These are phyloP conservation scores for Floccularia luteovirens DNA, from an alignment of 768 basidiomycete genomes.

Conservation along the genomic window DNA sequence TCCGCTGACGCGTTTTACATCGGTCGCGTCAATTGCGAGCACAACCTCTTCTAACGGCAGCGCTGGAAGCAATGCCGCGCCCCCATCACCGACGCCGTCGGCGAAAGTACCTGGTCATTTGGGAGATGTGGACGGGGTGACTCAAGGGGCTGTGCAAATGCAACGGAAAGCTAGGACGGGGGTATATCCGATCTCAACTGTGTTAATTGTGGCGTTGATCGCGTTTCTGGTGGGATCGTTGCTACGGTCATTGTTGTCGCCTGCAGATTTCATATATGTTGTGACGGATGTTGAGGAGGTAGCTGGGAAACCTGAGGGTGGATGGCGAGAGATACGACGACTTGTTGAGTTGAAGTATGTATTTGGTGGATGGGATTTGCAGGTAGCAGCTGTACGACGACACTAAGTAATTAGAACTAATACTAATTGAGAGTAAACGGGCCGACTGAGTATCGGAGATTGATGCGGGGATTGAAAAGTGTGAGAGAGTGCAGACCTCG, in stretches of 20 bases:
- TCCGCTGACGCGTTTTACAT: constrained; percentile 41
- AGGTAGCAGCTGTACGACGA: constrained; percentile 76
- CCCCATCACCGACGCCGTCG: constrained; percentile 7
- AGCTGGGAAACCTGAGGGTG: constrained; percentile 36
- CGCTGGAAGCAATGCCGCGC: neutral
- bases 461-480: constrained; percentile 24
- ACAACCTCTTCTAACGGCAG: constrained; percentile 14
- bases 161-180: constrained; percentile 12
- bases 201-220: constrained; percentile 76
- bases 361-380: constrained; percentile 81
- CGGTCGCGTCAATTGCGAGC: constrained; percentile 17
- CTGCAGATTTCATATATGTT: constrained; percentile 87
- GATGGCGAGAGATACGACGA: constrained; percentile 84
- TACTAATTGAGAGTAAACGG: neutral
- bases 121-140: constrained; percentile 16
- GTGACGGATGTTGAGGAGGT: constrained; percentile 49
- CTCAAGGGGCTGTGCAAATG: constrained; percentile 10
- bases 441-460: constrained; percentile 18
- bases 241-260: constrained; percentile 79
- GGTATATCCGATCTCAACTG: constrained; percentile 44
- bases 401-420: constrained; percentile 30
- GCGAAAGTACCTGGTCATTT: constrained; percentile 30
- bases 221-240: constrained; percentile 90
- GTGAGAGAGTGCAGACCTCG: constrained; percentile 5
- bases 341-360: constrained; percentile 78